A percentile compares a stretch with the other conserved stretches of the same genome.
These are phyloP conservation scores for Trichaptum fuscoviolaceum DNA, from an alignment of 768 basidiomycete species.

Conservation along the genomic window DNA sequence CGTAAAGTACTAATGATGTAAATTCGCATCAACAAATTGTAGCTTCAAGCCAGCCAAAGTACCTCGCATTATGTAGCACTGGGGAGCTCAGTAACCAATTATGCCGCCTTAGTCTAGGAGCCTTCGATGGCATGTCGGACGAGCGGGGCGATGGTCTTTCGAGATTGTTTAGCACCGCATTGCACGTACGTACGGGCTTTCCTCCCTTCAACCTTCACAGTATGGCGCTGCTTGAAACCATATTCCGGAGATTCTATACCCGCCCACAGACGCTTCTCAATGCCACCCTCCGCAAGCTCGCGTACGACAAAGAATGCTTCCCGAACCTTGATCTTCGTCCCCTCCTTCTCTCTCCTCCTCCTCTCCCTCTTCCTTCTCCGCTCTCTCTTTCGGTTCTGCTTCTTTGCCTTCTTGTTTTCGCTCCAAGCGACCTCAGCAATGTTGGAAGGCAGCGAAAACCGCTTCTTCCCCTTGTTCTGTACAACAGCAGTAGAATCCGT, in stretches of 20 bases:
- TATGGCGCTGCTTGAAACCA: constrained; percentile 24
- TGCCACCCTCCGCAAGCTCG: constrained; percentile 6
- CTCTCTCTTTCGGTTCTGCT: too few relatives aligned
- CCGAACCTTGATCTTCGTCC: constrained; percentile 24
- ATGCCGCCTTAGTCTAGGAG: too few relatives aligned
- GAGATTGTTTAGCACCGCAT: constrained; percentile 52
- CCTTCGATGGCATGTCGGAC: constrained; percentile 20
- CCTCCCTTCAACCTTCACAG: not conserved
- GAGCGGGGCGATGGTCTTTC: constrained; percentile 65
- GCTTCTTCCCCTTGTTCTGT: too few relatives aligned
- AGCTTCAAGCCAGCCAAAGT: too few relatives aligned
- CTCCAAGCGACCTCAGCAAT: too few relatives aligned
- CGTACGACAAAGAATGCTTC: constrained; percentile 13
- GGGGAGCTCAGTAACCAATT: too few relatives aligned
- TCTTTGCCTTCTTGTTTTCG: too few relatives aligned
- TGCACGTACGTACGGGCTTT: constrained; percentile 46
- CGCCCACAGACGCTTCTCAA: constrained; percentile 12
- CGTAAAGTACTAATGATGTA: too few relatives aligned
- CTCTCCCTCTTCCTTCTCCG: constrained; percentile 19
- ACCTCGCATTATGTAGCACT: too few relatives aligned
- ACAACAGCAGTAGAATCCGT: constrained; percentile 49
- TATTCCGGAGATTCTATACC: constrained; percentile 16
- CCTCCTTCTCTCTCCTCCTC: constrained; percentile 26
- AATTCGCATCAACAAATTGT: too few relatives aligned
- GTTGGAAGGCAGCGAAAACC: too few relatives aligned